phyloP scores from a whole-genome alignment of 139 green algal genomes.

The Chlorella vulgaris region DNA sequence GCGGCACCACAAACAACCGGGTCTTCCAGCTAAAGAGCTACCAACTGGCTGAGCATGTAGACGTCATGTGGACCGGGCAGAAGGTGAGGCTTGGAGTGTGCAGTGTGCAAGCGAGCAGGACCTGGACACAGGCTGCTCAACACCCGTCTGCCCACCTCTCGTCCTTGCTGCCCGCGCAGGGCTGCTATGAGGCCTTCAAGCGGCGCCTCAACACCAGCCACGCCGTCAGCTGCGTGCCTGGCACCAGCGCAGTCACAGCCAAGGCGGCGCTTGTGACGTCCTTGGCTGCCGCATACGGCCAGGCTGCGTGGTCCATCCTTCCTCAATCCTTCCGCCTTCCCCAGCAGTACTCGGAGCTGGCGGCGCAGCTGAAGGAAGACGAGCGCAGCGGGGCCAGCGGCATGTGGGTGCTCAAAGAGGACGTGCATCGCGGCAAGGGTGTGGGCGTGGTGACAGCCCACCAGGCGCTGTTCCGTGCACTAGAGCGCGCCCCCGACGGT shows the following conservation, averaged over 20 bases:
- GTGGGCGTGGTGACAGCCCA: slow-evolving; percentile 40
- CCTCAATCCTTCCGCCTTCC: slow-evolving; percentile 67
- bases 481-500: slow-evolving; percentile 16
- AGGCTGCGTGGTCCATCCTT: slow-evolving; percentile 49
- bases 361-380: slow-evolving; percentile 13
- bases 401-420: slow-evolving; percentile 74
- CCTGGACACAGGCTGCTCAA: not conserved
- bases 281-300: slow-evolving; percentile 61
- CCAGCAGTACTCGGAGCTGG: slow-evolving; percentile 52
- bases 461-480: not conserved
- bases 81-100: slow-evolving; percentile 20
- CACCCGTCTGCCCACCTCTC: not conserved
- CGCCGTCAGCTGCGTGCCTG: slow-evolving; percentile 66
- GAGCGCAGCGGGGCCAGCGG: not conserved
- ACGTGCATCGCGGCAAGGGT: slow-evolving; percentile 64
- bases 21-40: slow-evolving; percentile 56
- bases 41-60: slow-evolving; percentile 46
- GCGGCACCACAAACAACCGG: slow-evolving; percentile 35
- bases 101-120: not conserved
- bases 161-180: slow-evolving; percentile 23
- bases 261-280: slow-evolving; percentile 61
- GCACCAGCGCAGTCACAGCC: slow-evolving; percentile 47
- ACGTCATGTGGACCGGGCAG: slow-evolving; percentile 57
- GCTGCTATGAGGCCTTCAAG: slow-evolving; percentile 39
- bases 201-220: slow-evolving; percentile 38